These are phyloP conservation scores for Paramecium sexaurelia DNA, from an alignment of 73 alveolate genomes.

Conservation along the genomic window DNA sequence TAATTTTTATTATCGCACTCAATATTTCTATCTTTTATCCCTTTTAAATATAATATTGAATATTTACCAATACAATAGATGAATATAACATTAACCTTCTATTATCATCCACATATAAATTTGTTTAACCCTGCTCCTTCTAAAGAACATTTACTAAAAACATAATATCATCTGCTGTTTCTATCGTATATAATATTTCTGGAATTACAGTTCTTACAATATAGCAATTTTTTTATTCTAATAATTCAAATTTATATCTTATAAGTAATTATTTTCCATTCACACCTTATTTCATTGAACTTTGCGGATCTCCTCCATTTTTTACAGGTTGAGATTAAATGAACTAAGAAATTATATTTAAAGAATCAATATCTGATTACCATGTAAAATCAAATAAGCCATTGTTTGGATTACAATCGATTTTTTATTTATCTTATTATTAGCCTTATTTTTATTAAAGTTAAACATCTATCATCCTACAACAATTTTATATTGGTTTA, in stretches of 20 bases:
- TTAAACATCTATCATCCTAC: background rate
- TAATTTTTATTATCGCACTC: background rate
- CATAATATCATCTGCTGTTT: conserved; percentile 51
- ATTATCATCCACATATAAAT: conserved; percentile 32
- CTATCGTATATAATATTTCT: conserved; percentile 14
- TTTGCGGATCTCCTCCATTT: background rate
- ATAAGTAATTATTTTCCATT: background rate
- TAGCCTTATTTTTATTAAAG: background rate
- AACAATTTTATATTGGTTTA: background rate
- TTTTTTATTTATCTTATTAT: background rate
- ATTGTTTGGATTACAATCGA: background rate
- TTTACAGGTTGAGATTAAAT: background rate
- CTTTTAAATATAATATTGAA: background rate
- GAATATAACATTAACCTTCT: conserved; percentile 10
- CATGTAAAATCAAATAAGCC: background rate
- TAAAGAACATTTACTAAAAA: background rate
- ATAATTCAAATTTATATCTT: conserved; percentile 5
- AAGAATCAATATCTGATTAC: background rate
- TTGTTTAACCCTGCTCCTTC: background rate
- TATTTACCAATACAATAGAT: background rate
- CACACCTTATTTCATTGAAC: background rate
- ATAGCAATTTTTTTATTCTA: background rate
- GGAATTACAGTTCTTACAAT: background rate
- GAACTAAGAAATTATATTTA: background rate
- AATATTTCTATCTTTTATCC: background rate